These are phyloP conservation scores for Fagus crenata DNA, from an alignment of 306 rosid genomes.

Conservation along the genomic window DNA sequence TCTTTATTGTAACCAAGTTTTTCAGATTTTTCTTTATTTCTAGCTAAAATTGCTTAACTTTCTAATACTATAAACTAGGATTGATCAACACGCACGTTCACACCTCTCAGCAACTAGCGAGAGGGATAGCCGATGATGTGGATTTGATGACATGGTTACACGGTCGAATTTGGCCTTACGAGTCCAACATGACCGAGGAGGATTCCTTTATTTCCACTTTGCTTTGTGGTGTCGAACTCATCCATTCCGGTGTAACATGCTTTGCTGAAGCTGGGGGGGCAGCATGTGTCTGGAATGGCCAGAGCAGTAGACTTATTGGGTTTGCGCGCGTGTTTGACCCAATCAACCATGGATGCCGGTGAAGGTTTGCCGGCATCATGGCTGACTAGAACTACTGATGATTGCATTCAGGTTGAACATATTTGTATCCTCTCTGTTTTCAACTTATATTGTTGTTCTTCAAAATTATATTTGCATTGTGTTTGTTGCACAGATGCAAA, in stretches of 20 bases:
- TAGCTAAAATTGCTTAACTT: background rate
- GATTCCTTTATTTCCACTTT: slow-evolving; percentile 77
- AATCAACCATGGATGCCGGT: slow-evolving; percentile 82
- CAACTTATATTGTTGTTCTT: background rate
- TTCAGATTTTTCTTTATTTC: no score
- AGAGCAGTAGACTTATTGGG: slow-evolving; percentile 67
- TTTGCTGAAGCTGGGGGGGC: slow-evolving; percentile 98
- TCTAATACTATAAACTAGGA: slow-evolving; percentile 35
- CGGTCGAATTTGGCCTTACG: slow-evolving; percentile 87
- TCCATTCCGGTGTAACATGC: slow-evolving; percentile 83
- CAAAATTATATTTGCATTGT: background rate
- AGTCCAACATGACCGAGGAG: slow-evolving; percentile 71
- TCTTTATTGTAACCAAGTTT: no score
- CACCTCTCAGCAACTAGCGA: slow-evolving; percentile 72
- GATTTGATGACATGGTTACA: slow-evolving; percentile 87
- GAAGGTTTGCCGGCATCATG: slow-evolving; percentile 68
- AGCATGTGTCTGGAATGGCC: slow-evolving; percentile 76
- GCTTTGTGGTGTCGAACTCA: slow-evolving; percentile 82
- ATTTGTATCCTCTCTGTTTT: background rate
- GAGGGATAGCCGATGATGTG: slow-evolving; percentile 94
- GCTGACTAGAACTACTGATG: slow-evolving; percentile 57
- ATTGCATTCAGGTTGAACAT: slow-evolving; percentile 59
- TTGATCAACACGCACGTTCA: slow-evolving; percentile 84
- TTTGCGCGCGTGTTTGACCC: slow-evolving; percentile 73
- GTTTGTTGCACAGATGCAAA: slow-evolving; percentile 53